Evolutionary conservation across 192 early-diverging fungal species (phyloP).

Genomic region (Mortierella antarctica): DNA sequence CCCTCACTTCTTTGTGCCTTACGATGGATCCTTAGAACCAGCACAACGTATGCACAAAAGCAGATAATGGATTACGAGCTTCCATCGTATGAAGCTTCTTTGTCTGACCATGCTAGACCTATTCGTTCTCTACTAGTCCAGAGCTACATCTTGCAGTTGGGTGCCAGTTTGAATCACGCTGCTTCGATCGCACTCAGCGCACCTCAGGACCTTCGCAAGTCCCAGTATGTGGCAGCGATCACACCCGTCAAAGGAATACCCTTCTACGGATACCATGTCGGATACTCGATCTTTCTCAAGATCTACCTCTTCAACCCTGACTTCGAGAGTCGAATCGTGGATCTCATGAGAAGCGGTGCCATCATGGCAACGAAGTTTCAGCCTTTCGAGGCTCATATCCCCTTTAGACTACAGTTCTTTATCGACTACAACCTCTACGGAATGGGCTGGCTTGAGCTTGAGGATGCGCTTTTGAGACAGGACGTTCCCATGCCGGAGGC

Average conservation of each 20-base stretch:
- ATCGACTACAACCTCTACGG: slow-evolving; percentile 90
- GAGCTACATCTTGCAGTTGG: slow-evolving; percentile 65
- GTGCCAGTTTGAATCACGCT: slow-evolving; percentile 79
- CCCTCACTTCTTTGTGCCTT: slow-evolving; percentile 88
- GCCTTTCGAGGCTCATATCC: slow-evolving; percentile 85
- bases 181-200: slow-evolving; percentile 55
- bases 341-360: slow-evolving; percentile 76
- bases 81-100: neutral
- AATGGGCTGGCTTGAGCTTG: slow-evolving; percentile 82
- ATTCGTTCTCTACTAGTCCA: slow-evolving; percentile 30
- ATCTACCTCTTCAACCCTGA: slow-evolving; percentile 76
- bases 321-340: slow-evolving; percentile 65
- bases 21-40: slow-evolving; percentile 58
- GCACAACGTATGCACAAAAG: slow-evolving; percentile 21
- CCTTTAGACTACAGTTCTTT: slow-evolving; percentile 86
- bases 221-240: slow-evolving; percentile 73
- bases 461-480: slow-evolving; percentile 49
- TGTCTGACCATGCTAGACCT: neutral
- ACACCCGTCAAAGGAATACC: slow-evolving; percentile 80
- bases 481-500: slow-evolving; percentile 2
- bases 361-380: slow-evolving; percentile 77
- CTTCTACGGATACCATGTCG: slow-evolving; percentile 88
- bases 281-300: slow-evolving; percentile 80
- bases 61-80: neutral
- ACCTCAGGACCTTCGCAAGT: slow-evolving; percentile 20